Base-by-base conservation (phyloP, 441 rosid genomes). In the Erodium trifolium region DNA sequence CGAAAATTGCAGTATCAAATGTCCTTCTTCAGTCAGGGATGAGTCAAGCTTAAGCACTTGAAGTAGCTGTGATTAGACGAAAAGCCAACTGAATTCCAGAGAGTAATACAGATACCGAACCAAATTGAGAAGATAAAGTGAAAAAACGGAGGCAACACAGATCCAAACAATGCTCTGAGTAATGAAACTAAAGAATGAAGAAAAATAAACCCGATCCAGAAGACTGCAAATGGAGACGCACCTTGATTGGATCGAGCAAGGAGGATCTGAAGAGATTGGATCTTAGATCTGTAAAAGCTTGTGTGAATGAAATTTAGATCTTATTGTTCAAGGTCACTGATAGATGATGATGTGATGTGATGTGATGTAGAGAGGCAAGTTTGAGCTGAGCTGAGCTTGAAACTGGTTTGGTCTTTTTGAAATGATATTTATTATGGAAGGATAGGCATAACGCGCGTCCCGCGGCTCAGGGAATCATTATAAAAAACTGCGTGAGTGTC, bases 401-500 rank as follows among this genome's bases (percentile, higher is more conserved):
- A 34, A 34, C 37, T 34, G 37, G 37, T 41, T 41, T 6, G 9
- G 4, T 41, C 11, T 9, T 2, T 43, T 43, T 43, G 49, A 43
- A 43, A 43, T 43, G 49, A 43, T 43, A 43, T 43, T 43, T 8
- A 43, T 43, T 43, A 43, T 34, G 37, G 37, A 34, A 34, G 5
- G 37, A 34, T 34, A 1, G 37, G 37, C 37, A 34, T 34, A 34
- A 34, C 37, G 37, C 37, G 63, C 63, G 63, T 16, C 63, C 23
- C 63, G 63, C 23, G 27, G 63, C 19, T 16, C 63, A 57, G 27
- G 23, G 63, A 57, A 57, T 57, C 63, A 57, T 1, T 57, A 16
- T 57, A 5, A 57, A 57, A 57, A 16, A 5, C n/a, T 14, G 62
- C 62, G 62, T 55, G 23, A 57, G 63, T 57, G 63, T 57, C 63